A percentile compares a stretch with the other conserved stretches of the same genome.
Evolutionary conservation across 2,329 filamentous ascomycete species (phyloP).

Genomic region (Myriosclerotinia duriaeana): DNA sequence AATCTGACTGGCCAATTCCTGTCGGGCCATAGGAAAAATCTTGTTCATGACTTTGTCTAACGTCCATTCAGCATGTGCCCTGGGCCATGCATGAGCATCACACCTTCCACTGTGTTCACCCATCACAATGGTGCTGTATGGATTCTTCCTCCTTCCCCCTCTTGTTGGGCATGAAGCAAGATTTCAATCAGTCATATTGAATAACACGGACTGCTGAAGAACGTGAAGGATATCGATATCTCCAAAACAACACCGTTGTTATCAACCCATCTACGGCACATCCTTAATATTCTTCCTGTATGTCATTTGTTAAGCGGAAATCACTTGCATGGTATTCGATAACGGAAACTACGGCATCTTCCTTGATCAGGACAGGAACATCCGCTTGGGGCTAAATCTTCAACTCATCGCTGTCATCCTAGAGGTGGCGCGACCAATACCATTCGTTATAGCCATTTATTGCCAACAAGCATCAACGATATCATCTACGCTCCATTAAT

Average conservation of each 20-base stretch:
- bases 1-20: slow-evolving; percentile 23
- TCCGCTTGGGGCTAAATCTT: slow-evolving; percentile 12
- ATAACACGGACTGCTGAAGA: neutral
- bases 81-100: slow-evolving; percentile 18
- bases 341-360: slow-evolving; percentile 20
- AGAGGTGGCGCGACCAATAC: slow-evolving; percentile 15
- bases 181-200: neutral
- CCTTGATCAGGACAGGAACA: neutral
- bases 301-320: slow-evolving; percentile 10
- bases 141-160: neutral
- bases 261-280: slow-evolving; percentile 2
- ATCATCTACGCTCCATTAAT: neutral
- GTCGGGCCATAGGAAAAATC: slow-evolving; percentile 15
- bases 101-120: neutral
- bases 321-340: slow-evolving; percentile 23
- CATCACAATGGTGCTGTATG: neutral
- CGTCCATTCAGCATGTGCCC: slow-evolving; percentile 3
- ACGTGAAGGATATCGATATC: neutral
- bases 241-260: neutral
- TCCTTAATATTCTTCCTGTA: slow-evolving; percentile 14
- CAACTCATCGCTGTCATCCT: slow-evolving; percentile 11
- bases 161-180: neutral
- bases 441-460: slow-evolving; percentile 1
- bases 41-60: slow-evolving; percentile 17
- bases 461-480: slow-evolving; percentile 1